Conservation (phyloP, 2,329 filamentous ascomycete genomes). For the Tricladium varicosporioides region DNA sequence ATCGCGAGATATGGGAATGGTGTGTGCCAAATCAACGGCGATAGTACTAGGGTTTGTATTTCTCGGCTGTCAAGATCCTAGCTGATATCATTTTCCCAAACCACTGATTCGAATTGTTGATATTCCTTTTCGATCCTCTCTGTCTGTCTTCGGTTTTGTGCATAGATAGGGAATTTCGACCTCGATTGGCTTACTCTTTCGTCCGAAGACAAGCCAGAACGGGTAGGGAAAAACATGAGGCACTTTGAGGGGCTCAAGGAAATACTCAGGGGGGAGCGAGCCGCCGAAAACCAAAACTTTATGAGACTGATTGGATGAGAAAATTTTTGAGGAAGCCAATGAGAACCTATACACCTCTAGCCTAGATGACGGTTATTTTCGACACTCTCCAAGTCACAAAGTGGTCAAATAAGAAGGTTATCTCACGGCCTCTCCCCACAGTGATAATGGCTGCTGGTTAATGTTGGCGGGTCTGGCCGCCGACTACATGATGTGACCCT, state of each 20-base stretch:
- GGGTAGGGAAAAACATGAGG: slow-evolving; percentile 19
- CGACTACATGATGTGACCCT: not conserved
- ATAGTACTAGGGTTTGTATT: slow-evolving; percentile 2
- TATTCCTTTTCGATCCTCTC: slow-evolving; percentile 7
- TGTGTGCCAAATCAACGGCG: slow-evolving; percentile 12
- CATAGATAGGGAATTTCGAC: not conserved
- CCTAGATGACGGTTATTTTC: slow-evolving; percentile 10
- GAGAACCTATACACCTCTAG: slow-evolving; percentile 10
- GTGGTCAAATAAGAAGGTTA: slow-evolving; percentile 7
- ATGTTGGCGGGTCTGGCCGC: slow-evolving; percentile 8
- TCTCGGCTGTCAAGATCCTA: slow-evolving; percentile 10
- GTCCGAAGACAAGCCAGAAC: not conserved
- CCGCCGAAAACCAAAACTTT: slow-evolving; percentile 16
- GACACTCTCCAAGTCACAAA: not conserved
- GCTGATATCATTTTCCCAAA: slow-evolving; percentile 2
- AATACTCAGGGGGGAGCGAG: slow-evolving; percentile 15
- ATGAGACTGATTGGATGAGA: slow-evolving; percentile 25
- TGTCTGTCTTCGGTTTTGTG: not conserved
- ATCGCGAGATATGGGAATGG: not conserved
- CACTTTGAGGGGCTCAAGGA: slow-evolving; percentile 3
- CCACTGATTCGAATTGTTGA: not conserved
- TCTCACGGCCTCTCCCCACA: not conserved
- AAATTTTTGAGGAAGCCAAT: slow-evolving; percentile 21
- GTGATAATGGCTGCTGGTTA: slow-evolving; percentile 1
- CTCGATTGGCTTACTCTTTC: not conserved